Evolutionary conservation across 225 moss, liverwort and hornwort genomes (phyloP).

Genomic region (Neckera pumila): DNA sequence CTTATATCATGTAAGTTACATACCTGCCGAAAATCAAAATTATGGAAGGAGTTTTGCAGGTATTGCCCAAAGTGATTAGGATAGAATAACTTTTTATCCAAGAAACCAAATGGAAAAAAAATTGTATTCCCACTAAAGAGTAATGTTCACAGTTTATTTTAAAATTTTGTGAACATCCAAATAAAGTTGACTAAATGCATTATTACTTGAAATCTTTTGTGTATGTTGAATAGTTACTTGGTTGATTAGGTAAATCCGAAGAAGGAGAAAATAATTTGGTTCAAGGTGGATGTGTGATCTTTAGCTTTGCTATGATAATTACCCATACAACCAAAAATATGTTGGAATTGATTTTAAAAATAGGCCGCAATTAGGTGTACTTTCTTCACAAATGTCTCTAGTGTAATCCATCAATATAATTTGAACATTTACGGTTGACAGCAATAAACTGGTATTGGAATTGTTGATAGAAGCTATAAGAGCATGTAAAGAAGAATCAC

Average conservation of each 20-base stretch:
- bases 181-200: no score
- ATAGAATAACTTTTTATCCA: no score
- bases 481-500: background rate
- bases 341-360: background rate
- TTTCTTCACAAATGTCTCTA: background rate
- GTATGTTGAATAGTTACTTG: background rate
- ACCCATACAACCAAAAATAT: background rate
- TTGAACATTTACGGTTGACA: background rate
- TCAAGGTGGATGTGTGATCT: background rate
- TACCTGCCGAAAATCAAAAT: no score
- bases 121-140: no score
- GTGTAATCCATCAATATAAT: background rate
- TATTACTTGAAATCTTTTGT: no score
- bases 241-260: background rate
- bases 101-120: no score
- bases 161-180: no score
- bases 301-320: background rate
- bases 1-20: background rate
- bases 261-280: no score
- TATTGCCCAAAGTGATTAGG: no score
- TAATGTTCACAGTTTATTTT: no score
- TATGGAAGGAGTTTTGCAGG: no score
- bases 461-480: background rate
- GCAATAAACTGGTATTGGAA: background rate
- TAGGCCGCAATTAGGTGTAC: background rate